Evolutionary conservation across 169 alveolate genomes (phyloP).

Genomic region (Cryptosporidium canis): DNA sequence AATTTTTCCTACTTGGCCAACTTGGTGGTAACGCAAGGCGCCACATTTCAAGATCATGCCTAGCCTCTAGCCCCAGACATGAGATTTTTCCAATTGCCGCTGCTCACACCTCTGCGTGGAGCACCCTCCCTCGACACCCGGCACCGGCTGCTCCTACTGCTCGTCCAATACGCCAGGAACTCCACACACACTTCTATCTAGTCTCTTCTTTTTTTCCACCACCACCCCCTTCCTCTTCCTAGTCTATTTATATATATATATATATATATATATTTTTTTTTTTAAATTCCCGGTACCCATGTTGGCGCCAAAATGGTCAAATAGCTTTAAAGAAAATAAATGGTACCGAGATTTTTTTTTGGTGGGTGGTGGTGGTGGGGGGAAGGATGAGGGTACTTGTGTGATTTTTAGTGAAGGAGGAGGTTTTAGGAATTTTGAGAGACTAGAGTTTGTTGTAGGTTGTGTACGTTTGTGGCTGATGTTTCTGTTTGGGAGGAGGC

Average conservation of each 20-base stretch:
- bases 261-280: not conserved
- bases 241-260: not conserved
- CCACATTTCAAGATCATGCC: not conserved
- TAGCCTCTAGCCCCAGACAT: too few species aligned
- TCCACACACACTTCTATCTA: too few species aligned
- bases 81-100: too few species aligned
- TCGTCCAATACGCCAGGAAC: too few species aligned
- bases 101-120: too few species aligned
- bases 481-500: slow-evolving; percentile 35
- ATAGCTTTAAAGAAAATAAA: not conserved
- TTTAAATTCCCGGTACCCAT: not conserved
- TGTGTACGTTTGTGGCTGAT: not conserved
- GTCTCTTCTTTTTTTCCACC: not conserved
- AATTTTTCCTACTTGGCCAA: not conserved
- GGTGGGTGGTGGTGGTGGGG: too few species aligned
- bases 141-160: too few species aligned
- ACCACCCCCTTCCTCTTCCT: not conserved
- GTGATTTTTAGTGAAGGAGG: not conserved
- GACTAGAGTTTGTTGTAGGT: too few species aligned
- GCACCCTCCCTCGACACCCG: too few species aligned
- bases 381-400: too few species aligned
- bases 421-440: not conserved
- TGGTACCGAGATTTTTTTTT: not conserved
- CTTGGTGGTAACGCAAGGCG: not conserved
- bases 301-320: not conserved